Percentiles rank a stretch among this genome's conserved stretches.
Conservation (phyloP, 306 rosid species). For the Urtica urens region DNA sequence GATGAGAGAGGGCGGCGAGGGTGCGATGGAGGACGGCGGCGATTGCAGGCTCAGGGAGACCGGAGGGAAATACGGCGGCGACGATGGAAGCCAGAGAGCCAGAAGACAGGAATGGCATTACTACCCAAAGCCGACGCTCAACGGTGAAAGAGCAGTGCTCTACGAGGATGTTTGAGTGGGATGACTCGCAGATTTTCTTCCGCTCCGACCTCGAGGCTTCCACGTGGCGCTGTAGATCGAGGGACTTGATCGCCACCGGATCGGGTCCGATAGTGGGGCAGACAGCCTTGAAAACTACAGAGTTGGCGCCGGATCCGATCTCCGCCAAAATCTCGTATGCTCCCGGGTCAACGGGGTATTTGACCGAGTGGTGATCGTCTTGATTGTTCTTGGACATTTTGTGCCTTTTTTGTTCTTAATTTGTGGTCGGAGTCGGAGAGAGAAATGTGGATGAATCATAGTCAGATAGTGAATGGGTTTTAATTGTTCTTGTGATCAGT, state of each 20-base stretch:
- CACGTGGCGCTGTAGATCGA: slow-evolving; percentile 34
- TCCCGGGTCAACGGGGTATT: slow-evolving; percentile 36
- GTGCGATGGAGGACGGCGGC: slow-evolving; percentile 38
- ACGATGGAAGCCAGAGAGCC: slow-evolving; percentile 55
- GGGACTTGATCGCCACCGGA: slow-evolving; percentile 53
- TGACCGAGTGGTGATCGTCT: slow-evolving; percentile 14
- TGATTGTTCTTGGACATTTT: slow-evolving; percentile 4
- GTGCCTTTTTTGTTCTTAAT: neutral
- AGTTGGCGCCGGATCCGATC: slow-evolving; percentile 41
- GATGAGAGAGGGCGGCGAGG: slow-evolving; percentile 41
- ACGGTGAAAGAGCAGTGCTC: slow-evolving; percentile 56
- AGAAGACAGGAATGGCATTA: slow-evolving; percentile 59
- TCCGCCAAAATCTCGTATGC: slow-evolving; percentile 30
- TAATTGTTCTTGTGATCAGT: slow-evolving; percentile 9
- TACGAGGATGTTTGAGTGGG: slow-evolving; percentile 49
- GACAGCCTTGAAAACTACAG: slow-evolving; percentile 50
- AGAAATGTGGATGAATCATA: neutral
- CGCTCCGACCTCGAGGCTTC: slow-evolving; percentile 39
- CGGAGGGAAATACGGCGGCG: slow-evolving; percentile 33
- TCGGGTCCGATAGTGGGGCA: slow-evolving; percentile 36
- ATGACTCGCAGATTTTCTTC: slow-evolving; percentile 34
- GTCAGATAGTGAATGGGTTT: neutral
- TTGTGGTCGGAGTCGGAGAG: neutral
- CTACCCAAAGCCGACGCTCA: slow-evolving; percentile 46
- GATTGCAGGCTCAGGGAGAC: slow-evolving; percentile 40